Evolutionary conservation across 768 basidiomycete species (phyloP).

Genomic region (Lanmaoa pseudosensibilis): DNA sequence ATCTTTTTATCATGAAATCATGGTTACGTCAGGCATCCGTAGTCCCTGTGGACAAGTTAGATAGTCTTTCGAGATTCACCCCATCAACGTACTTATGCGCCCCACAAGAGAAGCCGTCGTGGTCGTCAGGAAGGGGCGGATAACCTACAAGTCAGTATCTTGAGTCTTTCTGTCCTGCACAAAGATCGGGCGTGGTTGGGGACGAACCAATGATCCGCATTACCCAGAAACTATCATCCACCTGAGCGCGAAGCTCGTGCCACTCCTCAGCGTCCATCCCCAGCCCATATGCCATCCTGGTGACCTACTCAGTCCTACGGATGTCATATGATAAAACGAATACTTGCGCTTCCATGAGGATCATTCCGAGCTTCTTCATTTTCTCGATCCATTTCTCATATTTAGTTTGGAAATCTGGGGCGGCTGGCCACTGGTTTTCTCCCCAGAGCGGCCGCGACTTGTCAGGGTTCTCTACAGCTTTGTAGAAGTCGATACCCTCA

Average conservation of each 20-base stretch:
- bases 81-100: constrained; percentile 68
- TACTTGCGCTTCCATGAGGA: constrained; percentile 83
- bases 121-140: constrained; percentile 76
- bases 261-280: constrained; percentile 73
- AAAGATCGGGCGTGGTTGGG: background rate
- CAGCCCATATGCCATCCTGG: constrained; percentile 79
- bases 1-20: background rate
- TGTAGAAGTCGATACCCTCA: constrained; percentile 83
- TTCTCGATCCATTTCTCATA: constrained; percentile 78
- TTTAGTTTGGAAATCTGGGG: constrained; percentile 55
- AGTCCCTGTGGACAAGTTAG: constrained; percentile 56
- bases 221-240: constrained; percentile 88
- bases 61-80: background rate
- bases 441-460: constrained; percentile 75
- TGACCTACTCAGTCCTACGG: background rate
- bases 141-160: constrained; percentile 53
- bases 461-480: constrained; percentile 67
- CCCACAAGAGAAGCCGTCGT: constrained; percentile 86
- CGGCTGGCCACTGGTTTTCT: constrained; percentile 81
- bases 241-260: constrained; percentile 60
- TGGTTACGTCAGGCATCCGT: constrained; percentile 83
- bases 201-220: constrained; percentile 75
- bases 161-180: background rate
- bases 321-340: background rate
- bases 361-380: constrained; percentile 80